Evolutionary conservation across 1,139 yeast species (phyloP).

Genomic region (Blastobotrys elegans): DNA sequence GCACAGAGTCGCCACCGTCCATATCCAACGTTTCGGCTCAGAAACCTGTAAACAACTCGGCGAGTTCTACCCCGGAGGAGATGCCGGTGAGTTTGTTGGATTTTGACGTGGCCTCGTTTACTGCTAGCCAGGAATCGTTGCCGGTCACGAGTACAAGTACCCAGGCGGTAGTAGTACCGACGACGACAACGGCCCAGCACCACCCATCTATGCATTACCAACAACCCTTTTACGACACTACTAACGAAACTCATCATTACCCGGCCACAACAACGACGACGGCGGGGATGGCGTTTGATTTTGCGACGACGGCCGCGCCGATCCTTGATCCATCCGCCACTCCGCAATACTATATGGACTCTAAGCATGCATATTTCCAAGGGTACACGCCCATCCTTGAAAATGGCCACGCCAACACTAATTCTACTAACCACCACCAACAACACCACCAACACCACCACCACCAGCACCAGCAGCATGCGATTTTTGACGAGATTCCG

Average conservation of each 20-base stretch:
- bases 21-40: neutral
- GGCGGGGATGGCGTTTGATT: no score
- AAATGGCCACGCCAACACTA: neutral
- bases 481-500: slow-evolving; percentile 1
- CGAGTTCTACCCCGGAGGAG: neutral
- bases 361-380: neutral
- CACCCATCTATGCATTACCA: neutral
- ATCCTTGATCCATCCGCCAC: no score
- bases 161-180: no score
- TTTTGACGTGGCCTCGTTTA: neutral
- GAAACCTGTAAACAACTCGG: neutral
- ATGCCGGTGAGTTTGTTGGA: neutral
- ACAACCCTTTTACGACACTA: neutral
- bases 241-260: neutral
- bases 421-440: neutral
- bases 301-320: no score
- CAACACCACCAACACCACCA: neutral
- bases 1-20: neutral
- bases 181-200: neutral
- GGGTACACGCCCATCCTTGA: neutral
- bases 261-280: neutral
- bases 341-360: neutral
- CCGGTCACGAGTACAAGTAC: no score
- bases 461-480: neutral
- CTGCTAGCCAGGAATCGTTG: neutral